Base-by-base conservation (phyloP, 306 rosid genomes). In the Inga leiocalycina region DNA sequence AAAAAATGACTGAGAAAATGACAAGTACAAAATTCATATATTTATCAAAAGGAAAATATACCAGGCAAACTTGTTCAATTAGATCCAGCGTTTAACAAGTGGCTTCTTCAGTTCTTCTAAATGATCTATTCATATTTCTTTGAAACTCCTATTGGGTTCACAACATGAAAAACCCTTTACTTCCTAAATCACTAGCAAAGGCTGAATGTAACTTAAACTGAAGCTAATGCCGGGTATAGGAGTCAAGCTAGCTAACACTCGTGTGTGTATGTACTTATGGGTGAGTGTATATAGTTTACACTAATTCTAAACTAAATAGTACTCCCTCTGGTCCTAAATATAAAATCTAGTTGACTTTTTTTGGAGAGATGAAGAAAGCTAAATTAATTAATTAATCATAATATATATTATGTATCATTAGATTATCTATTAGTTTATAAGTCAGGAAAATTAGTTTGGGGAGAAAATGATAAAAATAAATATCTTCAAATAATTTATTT, bases 211-310 rank as follows among this genome's bases (percentile, higher is more conserved):
- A 64, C 61, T 41, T 56, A 32, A 52, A 66, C 64, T 75, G 56
- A 12, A 81, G 59, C 66, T 20, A n/a, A 51, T 73, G 34, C 34
- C 11, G 20, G 27, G 54, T 74, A 66, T 51, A 74, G 71, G 77
- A 56, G 16, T 51, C 14, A 12, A 16, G 15, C 66, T 14, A 32
- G 39, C 39, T 16, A 27, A 34, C 13, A 24, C 39, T 12, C 3
- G 30, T 27, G 3, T 54, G 61, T 54, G 61, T 54, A 20, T 54
- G n/a, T 19, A 54, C 8, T 16, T 54, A 20, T 56, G 64, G 4
- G 27, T 10, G 3, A 27, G 77, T 8, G 15, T 7, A 3, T 73
- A 27, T 24, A 72, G 37, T 57, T 72, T 24, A 46, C 43, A 48
- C 43, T 46, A n/a, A 35, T 16, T 64, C 41, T 61, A 30, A 74